phyloP scores from a whole-genome alignment of 1,284 basidiomycete species.

The Apiotrichum brassicae region DNA sequence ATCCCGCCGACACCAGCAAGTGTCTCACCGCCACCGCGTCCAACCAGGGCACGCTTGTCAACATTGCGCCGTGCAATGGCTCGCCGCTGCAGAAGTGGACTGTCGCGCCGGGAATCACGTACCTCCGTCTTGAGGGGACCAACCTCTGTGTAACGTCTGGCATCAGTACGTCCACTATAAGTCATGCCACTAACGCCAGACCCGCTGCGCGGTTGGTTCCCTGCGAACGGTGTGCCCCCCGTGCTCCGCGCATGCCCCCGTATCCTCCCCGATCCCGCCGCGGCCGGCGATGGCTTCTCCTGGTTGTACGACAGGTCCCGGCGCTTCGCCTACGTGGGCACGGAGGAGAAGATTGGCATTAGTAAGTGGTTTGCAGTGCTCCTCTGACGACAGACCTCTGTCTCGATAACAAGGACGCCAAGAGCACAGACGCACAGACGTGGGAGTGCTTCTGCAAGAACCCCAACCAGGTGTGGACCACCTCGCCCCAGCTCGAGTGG shows the following conservation, averaged over 20 bases:
- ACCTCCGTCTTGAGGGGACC: background rate
- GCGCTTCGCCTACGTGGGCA: background rate
- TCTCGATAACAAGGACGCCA: conserved; percentile 1
- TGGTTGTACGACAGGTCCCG: background rate
- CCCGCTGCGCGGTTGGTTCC: background rate
- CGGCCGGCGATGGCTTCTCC: background rate
- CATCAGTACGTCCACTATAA: background rate
- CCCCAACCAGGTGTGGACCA: conserved; percentile 1
- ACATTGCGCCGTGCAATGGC: background rate
- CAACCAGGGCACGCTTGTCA: background rate
- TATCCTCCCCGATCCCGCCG: background rate
- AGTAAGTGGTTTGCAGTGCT: background rate
- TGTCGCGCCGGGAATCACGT: background rate
- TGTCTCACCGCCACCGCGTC: background rate
- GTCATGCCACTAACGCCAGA: background rate
- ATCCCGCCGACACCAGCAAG: background rate
- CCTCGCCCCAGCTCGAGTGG: background rate
- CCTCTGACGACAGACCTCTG: background rate
- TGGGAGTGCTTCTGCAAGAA: conserved; percentile 1
- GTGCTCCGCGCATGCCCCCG: background rate
- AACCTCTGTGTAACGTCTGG: background rate
- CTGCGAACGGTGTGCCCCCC: background rate
- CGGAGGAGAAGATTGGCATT: background rate
- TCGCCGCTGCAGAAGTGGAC: background rate
- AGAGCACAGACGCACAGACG: background rate